phyloP scores from a whole-genome alignment of 345 rosid genomes.

The Sisymbrium altissimum region DNA sequence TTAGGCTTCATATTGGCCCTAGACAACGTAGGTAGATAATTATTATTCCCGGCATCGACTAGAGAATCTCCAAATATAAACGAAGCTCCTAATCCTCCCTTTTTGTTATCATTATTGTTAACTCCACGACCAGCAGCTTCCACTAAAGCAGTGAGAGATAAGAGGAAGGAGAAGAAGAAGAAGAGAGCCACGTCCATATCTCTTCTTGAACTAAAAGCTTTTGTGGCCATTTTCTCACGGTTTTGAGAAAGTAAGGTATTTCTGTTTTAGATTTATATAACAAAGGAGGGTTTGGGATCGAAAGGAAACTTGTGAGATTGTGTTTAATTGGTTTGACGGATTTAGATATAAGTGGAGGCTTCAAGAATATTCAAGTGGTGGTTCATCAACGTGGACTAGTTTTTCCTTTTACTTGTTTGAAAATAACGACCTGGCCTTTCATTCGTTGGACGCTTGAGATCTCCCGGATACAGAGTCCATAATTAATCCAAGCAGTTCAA shows the following conservation, averaged over 20 bases:
- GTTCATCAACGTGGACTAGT: constrained; percentile 30
- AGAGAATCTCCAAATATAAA: constrained; percentile 80
- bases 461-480: not conserved
- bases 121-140: constrained; percentile 35
- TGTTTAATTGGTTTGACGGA: constrained; percentile 27
- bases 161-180: not conserved
- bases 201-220: constrained; percentile 3
- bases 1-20: constrained; percentile 62
- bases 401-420: constrained; percentile 29
- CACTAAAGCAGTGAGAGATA: not conserved
- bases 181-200: not conserved
- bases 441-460: not conserved
- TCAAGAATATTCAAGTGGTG: constrained; percentile 30
- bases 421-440: not conserved
- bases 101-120: constrained; percentile 12
- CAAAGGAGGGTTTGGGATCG: not conserved
- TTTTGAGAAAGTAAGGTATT: constrained; percentile 2
- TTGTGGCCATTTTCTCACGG: constrained; percentile 10
- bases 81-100: constrained; percentile 43
- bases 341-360: not conserved
- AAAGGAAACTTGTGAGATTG: constrained; percentile 28
- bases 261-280: constrained; percentile 16
- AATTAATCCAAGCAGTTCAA: constrained; percentile 16
- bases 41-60: constrained; percentile 78
- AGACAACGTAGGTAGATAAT: constrained; percentile 59